These are phyloP conservation scores for Suhomyces sp. DNA, from an alignment of 805 yeast genomes.

Conservation along the genomic window DNA sequence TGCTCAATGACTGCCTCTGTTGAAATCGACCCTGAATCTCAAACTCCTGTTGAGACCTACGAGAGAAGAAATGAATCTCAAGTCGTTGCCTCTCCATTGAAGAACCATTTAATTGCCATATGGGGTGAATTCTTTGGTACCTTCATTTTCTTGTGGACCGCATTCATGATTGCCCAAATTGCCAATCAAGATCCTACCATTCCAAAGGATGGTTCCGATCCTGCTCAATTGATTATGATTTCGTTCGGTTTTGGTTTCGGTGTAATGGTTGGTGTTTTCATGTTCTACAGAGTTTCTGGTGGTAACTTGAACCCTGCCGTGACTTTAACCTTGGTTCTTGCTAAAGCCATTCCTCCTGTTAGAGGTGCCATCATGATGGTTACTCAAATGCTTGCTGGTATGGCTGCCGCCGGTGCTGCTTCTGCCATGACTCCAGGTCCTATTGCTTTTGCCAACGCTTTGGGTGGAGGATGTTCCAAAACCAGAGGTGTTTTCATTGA, in stretches of 20 bases:
- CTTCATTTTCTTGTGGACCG: constrained; percentile 77
- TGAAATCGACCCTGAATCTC: constrained; percentile 28
- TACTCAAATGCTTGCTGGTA: constrained; percentile 78
- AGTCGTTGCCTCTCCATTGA: constrained; percentile 18
- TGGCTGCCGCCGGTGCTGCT: constrained; percentile 91
- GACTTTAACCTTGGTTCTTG: constrained; percentile 67
- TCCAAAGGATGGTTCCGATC: constrained; percentile 48
- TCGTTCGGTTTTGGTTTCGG: constrained; percentile 85
- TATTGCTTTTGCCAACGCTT: constrained; percentile 64
- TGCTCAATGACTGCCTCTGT: constrained; percentile 17
- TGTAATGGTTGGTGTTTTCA: constrained; percentile 69
- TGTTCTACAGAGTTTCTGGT: constrained; percentile 76
- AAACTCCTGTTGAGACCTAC: constrained; percentile 25
- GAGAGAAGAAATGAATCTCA: constrained; percentile 22
- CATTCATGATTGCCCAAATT: constrained; percentile 78
- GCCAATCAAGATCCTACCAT: constrained; percentile 60
- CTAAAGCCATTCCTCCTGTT: constrained; percentile 70
- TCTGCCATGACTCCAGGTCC: constrained; percentile 82
- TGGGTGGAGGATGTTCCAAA: constrained; percentile 71
- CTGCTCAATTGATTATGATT: constrained; percentile 73
- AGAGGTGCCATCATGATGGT: constrained; percentile 66
- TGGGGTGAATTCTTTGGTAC: constrained; percentile 86
- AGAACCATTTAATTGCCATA: constrained; percentile 64
- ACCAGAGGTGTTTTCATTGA: constrained; percentile 79
- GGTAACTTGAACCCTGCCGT: constrained; percentile 92